A percentile compares a stretch with the other conserved stretches of the same genome.
These are phyloP conservation scores for Debaryomyces maramus DNA, from an alignment of 805 yeast genomes.

Conservation along the genomic window DNA sequence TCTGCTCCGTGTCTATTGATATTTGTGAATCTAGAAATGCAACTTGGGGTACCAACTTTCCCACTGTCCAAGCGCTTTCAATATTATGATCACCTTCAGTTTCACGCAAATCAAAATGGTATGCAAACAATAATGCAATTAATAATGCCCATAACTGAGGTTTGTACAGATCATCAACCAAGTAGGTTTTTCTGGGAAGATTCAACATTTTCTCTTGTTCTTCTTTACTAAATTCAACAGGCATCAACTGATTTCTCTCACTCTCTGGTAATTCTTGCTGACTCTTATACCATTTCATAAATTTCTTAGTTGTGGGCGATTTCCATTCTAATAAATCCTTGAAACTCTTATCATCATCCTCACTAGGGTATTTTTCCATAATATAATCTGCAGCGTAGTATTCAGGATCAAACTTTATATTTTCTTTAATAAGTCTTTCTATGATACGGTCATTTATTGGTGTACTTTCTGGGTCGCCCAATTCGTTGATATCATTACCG, in stretches of 20 bases:
- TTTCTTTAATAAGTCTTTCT: slow-evolving; percentile 66
- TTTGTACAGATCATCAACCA: slow-evolving; percentile 52
- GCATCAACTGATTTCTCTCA: slow-evolving; percentile 27
- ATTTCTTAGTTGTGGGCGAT: slow-evolving; percentile 45
- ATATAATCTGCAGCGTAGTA: slow-evolving; percentile 82
- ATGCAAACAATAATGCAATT: slow-evolving; percentile 68
- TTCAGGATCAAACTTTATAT: slow-evolving; percentile 79
- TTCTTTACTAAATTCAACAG: slow-evolving; percentile 53
- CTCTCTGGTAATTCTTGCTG: slow-evolving; percentile 27
- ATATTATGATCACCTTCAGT: slow-evolving; percentile 69
- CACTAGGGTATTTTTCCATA: slow-evolving; percentile 54
- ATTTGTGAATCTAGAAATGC: slow-evolving; percentile 66
- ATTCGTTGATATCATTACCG: slow-evolving; percentile 91
- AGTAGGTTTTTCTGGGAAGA: slow-evolving; percentile 62
- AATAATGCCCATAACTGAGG: slow-evolving; percentile 59
- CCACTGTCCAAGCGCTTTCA: slow-evolving; percentile 94
- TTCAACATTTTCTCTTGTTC: slow-evolving; percentile 69
- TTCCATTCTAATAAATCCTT: slow-evolving; percentile 50
- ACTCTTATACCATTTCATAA: slow-evolving; percentile 49
- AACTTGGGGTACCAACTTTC: slow-evolving; percentile 79
- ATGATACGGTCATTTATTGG: slow-evolving; percentile 56
- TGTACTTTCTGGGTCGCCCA: slow-evolving; percentile 76
- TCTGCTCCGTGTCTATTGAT: slow-evolving; percentile 21
- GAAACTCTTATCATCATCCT: slow-evolving; percentile 52
- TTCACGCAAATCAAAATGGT: slow-evolving; percentile 72